Base-by-base conservation (phyloP, 2,329 filamentous ascomycete species). In the Alternaria conjuncta region DNA sequence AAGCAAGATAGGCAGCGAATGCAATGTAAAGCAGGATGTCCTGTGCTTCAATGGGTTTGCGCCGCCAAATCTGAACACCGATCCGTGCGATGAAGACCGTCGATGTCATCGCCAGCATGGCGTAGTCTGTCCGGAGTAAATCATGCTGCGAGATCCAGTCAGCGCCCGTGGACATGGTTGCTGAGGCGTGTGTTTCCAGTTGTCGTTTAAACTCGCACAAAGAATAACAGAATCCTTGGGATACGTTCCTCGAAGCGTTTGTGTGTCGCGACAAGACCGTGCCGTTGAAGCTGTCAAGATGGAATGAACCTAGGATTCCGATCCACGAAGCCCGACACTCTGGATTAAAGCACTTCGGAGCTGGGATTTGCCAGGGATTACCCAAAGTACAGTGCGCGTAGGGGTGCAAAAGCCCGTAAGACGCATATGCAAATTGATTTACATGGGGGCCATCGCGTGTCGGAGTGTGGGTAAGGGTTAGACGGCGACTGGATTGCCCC, bases 1-100 rank as follows among this genome's bases (percentile, higher is more conserved):
- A 65, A 13, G 59, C 50, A 41, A 74, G 51, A 61, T 79, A 73
- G 60, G 79, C 77, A 18, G 74, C 69, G 28, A 70, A 69, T 3
- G 73, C 71, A 2, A 76, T 28, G 11, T 70, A 66, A 23, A 80
- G 64, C 13, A 78, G 61, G 18, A 58, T 50, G 23, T 70, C 68
- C 36, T 72, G 67, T 30, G 53, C 43, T 47, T 65, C 58, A 13
- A 65, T 25, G 9, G 41, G 23, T 46, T 54, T 67, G 30, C 60
- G 53, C 21, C 61, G 65, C 63, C 56, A 64, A 30, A 58, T n/a
- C 46, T 72, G 70, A 13, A 66, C 32, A 18, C 41, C 61, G 32
- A 55, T 30, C 30, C 66, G 61, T 43, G 58, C 75, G 18, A 63
- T 18, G 21, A 65, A 64, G 25, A 75, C 65, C 15, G 60, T 60